Percentiles rank a stretch among this genome's conserved stretches.
phyloP scores from a whole-genome alignment of 371 early-diverging fungal genomes.

The Entomophthora muscae region DNA sequence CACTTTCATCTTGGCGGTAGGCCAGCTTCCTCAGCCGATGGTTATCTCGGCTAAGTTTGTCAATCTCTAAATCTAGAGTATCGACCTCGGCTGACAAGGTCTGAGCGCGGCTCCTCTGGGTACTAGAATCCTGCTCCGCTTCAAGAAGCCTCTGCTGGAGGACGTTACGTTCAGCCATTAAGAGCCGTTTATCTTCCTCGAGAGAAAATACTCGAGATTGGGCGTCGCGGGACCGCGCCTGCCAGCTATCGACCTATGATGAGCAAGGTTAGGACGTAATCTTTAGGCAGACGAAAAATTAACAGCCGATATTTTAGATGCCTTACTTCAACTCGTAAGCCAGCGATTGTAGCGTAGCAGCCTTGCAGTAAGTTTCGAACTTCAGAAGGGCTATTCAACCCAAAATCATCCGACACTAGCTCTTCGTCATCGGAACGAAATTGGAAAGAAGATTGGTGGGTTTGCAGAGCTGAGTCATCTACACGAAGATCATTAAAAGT shows the following conservation, averaged over 20 bases:
- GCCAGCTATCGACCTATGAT: neutral
- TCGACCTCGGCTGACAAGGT: neutral
- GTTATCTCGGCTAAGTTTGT: conserved; percentile 2
- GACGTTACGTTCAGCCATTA: neutral
- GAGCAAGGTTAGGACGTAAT: neutral
- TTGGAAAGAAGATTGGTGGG: neutral
- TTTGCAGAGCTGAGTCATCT: neutral
- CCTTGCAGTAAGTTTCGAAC: neutral
- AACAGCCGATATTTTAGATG: neutral
- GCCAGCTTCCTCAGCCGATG: neutral
- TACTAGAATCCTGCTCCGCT: neutral
- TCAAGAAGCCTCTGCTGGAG: neutral
- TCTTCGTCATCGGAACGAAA: neutral
- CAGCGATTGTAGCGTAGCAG: conserved; percentile 1
- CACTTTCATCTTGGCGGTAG: neutral
- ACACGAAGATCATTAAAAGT: neutral
- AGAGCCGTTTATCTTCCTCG: neutral
- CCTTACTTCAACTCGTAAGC: conserved; percentile 1
- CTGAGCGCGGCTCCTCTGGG: neutral
- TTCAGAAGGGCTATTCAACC: neutral
- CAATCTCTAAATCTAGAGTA: neutral
- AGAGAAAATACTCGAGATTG: too few species aligned
- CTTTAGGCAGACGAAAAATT: neutral
- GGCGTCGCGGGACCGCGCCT: neutral
- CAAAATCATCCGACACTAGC: neutral